Conservation (phyloP, 352 stramenopile genomes). For the Phytophthora pluvialis region DNA sequence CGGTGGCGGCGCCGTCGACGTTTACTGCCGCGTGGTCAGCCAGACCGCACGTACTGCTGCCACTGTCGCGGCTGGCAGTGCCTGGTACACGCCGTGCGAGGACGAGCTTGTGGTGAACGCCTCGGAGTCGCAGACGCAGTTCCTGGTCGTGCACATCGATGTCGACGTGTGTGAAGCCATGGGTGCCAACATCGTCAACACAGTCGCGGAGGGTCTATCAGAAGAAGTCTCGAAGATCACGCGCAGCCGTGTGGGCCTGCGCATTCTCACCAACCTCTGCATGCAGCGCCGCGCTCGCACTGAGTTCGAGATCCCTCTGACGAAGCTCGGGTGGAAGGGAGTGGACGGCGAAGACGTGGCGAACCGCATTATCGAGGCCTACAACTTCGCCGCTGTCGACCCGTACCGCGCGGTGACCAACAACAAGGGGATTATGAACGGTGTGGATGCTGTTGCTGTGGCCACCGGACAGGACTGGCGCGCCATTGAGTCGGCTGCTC, state of each 20-base stretch:
- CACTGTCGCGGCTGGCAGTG: conserved; percentile 24
- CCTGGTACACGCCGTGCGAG: conserved; percentile 69
- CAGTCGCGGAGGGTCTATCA: conserved; percentile 81
- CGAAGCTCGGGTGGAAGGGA: conserved; percentile 83
- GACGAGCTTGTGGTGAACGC: conserved; percentile 62
- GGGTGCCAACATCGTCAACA: conserved; percentile 91
- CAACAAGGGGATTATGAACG: conserved; percentile 93
- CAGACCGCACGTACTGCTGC: conserved; percentile 39
- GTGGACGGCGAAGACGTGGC: conserved; percentile 80
- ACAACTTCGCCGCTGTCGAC: conserved; percentile 86
- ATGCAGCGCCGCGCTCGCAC: conserved; percentile 78
- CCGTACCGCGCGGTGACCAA: conserved; percentile 88
- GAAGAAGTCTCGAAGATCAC: conserved; percentile 76
- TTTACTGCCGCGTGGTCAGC: conserved; percentile 85
- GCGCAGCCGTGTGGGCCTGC: conserved; percentile 70
- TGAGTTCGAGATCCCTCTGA: conserved; percentile 75
- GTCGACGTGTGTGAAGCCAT: conserved; percentile 91
- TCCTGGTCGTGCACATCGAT: conserved; percentile 87
- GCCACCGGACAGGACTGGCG: conserved; percentile 88
- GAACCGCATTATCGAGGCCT: conserved; percentile 79
- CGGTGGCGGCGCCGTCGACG: conserved; percentile 76
- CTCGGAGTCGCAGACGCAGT: conserved; percentile 46
- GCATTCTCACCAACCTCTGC: conserved; percentile 91
- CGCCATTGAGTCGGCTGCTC: conserved; percentile 81
- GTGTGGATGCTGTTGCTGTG: conserved; percentile 80